Evolutionary conservation across 352 stramenopile genomes (phyloP).

Genomic region (Thraustotheca clavata): DNA sequence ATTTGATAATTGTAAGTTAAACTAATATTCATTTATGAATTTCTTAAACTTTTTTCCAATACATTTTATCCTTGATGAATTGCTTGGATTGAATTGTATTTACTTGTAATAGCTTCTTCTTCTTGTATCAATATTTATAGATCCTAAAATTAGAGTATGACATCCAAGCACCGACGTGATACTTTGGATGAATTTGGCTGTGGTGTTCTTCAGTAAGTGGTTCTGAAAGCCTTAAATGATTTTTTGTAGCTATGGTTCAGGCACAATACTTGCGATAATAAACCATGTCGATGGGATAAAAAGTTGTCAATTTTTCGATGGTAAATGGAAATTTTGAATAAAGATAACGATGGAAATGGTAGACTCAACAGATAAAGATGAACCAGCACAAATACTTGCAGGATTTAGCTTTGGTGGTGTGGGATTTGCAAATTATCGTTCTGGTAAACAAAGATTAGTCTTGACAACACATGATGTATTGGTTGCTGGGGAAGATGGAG

Average conservation of each 20-base stretch:
- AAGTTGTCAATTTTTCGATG: constrained; percentile 8
- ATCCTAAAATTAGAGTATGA: no score
- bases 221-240: no score
- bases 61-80: no score
- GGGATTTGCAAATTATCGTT: constrained; percentile 14
- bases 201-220: constrained; percentile 3
- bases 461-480: background rate
- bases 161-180: no score
- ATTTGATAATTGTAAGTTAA: no score
- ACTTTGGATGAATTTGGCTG: constrained; percentile 6
- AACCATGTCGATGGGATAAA: constrained; percentile 9
- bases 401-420: constrained; percentile 11
- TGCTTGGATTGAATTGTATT: no score
- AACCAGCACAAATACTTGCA: background rate
- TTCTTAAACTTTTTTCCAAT: no score
- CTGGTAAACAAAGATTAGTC: background rate
- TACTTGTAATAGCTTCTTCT: no score
- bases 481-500: background rate
- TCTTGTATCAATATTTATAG: no score
- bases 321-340: background rate
- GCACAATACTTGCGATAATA: constrained; percentile 3
- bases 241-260: constrained; percentile 9
- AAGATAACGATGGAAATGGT: background rate
- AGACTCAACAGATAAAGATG: background rate
- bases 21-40: no score